Base-by-base conservation (phyloP, 257 asterid genomes). In the Lantana camara region DNA sequence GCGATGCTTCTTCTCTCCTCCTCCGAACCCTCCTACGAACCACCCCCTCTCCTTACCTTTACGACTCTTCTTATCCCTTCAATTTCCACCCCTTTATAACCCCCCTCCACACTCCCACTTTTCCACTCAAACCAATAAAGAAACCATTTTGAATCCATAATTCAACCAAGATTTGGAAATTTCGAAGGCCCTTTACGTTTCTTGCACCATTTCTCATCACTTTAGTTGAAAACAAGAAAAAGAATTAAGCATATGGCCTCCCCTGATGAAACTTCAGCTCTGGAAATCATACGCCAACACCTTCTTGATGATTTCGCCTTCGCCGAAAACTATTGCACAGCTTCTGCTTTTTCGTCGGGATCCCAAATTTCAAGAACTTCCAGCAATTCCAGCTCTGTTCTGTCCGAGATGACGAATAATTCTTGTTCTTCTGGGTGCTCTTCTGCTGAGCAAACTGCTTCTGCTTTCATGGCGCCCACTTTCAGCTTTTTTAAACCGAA, bases 201-300 rank as follows among this genome's bases (percentile, higher is more conserved):
- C 11, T 23, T 8, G 5, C 1, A 1, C 21, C 30, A 4, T 46
- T 15, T 5, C 24, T 46, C 11, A 20, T 17, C 22, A 8, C 13
- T 7, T 4, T 60, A 40, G 12, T 19, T 16, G 17, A n/a, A n/a
- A 15, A 44, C n/a, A 0, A 8, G 19, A 19, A 27, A 27, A 27
- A 27, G 4, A 27, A 27, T n/a, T n/a, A n/a, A n/a, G n/a, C 0
- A 22, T 15, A 86, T 84, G 92, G 82, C 82, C 5, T 87, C 85
- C 1, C 65, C 77, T 6, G 76, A 74, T 52, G 87, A 82, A 32
- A 65, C 60, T 42, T 82, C 88, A 19, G 74, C 97, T 24, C 85
- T 93, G 9, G 95, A 93, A 15, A 65, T 73, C 45, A 90, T 93
- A 7, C 82, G 95, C 70, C 90, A 87, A 10, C 89, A 82, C 68